These are phyloP conservation scores for Colletotrichum incanum DNA, from an alignment of 2,329 filamentous ascomycete genomes.

Conservation along the genomic window DNA sequence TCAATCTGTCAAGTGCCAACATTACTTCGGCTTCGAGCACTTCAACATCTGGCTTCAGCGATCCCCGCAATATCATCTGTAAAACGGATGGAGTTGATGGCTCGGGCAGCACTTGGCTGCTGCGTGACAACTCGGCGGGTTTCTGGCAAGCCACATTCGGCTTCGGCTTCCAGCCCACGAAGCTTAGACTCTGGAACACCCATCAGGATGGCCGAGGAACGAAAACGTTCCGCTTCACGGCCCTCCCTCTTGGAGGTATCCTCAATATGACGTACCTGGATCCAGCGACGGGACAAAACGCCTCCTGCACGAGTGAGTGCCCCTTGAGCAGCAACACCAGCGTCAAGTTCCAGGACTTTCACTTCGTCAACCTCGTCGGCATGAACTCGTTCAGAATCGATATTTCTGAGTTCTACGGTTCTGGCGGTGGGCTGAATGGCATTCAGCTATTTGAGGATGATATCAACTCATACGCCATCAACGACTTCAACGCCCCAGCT, in stretches of 20 bases:
- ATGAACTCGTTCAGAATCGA: slow-evolving; percentile 92
- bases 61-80: slow-evolving; percentile 89
- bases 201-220: slow-evolving; percentile 87
- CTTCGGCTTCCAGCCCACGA: slow-evolving; percentile 90
- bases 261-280: slow-evolving; percentile 96
- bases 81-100: slow-evolving; percentile 77
- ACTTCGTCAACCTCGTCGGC: slow-evolving; percentile 88
- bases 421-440: slow-evolving; percentile 86
- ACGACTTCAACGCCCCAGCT: slow-evolving; percentile 88
- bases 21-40: slow-evolving; percentile 78
- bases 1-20: slow-evolving; percentile 87
- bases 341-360: slow-evolving; percentile 86
- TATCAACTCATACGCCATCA: slow-evolving; percentile 87
- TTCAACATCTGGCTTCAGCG: slow-evolving; percentile 74
- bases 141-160: slow-evolving; percentile 88
- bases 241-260: slow-evolving; percentile 89
- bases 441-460: slow-evolving; percentile 91
- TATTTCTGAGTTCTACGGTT: slow-evolving; percentile 89
- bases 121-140: slow-evolving; percentile 82
- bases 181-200: slow-evolving; percentile 90
- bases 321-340: slow-evolving; percentile 82
- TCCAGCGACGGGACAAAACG: slow-evolving; percentile 75
- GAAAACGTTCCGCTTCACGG: slow-evolving; percentile 88
- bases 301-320: slow-evolving; percentile 85
- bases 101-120: slow-evolving; percentile 85